These are phyloP conservation scores for Clathrospora elynae DNA, from an alignment of 2,329 filamentous ascomycete genomes.

Conservation along the genomic window DNA sequence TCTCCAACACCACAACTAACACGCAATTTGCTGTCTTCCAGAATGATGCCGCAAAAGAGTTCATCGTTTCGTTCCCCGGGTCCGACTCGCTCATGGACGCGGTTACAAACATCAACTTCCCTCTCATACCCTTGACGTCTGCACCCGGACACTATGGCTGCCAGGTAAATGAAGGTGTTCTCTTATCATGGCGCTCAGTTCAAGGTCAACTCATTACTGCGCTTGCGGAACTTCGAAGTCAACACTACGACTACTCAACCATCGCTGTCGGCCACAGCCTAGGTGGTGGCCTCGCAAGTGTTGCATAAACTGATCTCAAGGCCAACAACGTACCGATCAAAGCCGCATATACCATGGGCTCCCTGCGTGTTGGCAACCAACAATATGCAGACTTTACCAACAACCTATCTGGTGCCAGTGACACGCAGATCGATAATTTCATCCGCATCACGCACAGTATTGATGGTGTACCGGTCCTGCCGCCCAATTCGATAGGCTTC, in stretches of 20 bases:
- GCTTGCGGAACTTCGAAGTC: slow-evolving; percentile 50
- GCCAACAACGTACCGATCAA: slow-evolving; percentile 8
- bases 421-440: slow-evolving; percentile 57
- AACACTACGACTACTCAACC: slow-evolving; percentile 59
- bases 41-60: slow-evolving; percentile 14
- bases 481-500: slow-evolving; percentile 64
- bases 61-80: slow-evolving; percentile 22
- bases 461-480: slow-evolving; percentile 70
- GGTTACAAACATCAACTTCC: slow-evolving; percentile 18
- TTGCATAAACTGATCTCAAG: slow-evolving; percentile 50
- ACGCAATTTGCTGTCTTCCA: slow-evolving; percentile 22
- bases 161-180: slow-evolving; percentile 63
- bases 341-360: slow-evolving; percentile 49
- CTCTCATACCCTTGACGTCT: slow-evolving; percentile 10
- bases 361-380: slow-evolving; percentile 66
- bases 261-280: slow-evolving; percentile 69
- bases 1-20: slow-evolving; percentile 12
- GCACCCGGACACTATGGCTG: slow-evolving; percentile 50
- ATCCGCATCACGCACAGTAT: slow-evolving; percentile 69
- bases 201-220: slow-evolving; percentile 47
- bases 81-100: slow-evolving; percentile 18
- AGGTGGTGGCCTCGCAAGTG: slow-evolving; percentile 65
- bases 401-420: slow-evolving; percentile 48
- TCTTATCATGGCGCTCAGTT: slow-evolving; percentile 61
- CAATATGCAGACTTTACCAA: slow-evolving; percentile 56